Percentiles rank a stretch among this genome's conserved stretches.
Conservation (phyloP, 495 filamentous ascomycete species). For the Chaetomidium leptoderma region DNA sequence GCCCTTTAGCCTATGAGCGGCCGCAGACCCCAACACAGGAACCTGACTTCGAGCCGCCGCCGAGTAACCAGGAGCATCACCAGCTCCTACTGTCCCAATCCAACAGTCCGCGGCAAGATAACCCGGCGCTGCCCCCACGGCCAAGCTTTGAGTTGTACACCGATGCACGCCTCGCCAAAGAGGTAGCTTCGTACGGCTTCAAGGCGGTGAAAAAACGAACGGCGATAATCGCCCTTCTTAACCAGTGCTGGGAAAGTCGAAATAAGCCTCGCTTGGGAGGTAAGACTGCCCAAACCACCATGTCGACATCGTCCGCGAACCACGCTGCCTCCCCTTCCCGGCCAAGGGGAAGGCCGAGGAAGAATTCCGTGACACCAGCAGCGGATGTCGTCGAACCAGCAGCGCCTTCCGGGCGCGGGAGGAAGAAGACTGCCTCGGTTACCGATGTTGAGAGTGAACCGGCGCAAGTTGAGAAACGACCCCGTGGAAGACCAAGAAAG, state of each 20-base stretch:
- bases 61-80: conserved; percentile 34
- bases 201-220: conserved; percentile 67
- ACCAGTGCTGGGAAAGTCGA: conserved; percentile 66
- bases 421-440: not conserved
- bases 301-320: conserved; percentile 25
- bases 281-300: conserved; percentile 1
- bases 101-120: conserved; percentile 5
- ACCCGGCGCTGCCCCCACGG: conserved; percentile 18
- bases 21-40: conserved; percentile 1
- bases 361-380: conserved; percentile 22
- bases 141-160: conserved; percentile 63
- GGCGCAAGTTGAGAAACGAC: conserved; percentile 4
- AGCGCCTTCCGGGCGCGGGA: not conserved
- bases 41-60: conserved; percentile 29
- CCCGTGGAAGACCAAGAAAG: conserved; percentile 25
- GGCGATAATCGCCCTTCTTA: conserved; percentile 66
- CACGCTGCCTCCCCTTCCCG: conserved; percentile 28
- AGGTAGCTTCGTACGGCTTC: conserved; percentile 64
- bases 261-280: conserved; percentile 14
- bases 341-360: conserved; percentile 46
- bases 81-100: conserved; percentile 24
- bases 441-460: not conserved
- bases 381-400: conserved; percentile 6
- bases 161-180: conserved; percentile 58
- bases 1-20: not conserved